These are phyloP conservation scores for Backusella circina DNA, from an alignment of 192 early-diverging fungal genomes.

Conservation along the genomic window DNA sequence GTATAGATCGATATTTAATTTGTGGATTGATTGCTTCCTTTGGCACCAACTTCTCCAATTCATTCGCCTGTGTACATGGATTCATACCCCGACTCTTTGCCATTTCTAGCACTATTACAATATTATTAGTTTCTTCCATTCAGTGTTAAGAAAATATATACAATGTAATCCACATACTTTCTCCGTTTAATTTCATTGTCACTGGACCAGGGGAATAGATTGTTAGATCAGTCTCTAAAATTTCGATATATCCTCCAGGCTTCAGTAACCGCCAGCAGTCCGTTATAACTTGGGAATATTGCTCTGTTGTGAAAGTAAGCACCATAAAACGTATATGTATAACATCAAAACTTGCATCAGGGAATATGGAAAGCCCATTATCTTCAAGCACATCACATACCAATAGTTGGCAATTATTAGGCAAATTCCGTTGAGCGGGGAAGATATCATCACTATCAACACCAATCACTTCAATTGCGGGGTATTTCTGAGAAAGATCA, in stretches of 20 bases:
- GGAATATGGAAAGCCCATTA: slow-evolving; percentile 17
- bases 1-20: slow-evolving; percentile 30
- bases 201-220: slow-evolving; percentile 25
- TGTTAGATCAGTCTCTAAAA: slow-evolving; percentile 31
- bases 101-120: slow-evolving; percentile 10
- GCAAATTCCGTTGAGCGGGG: slow-evolving; percentile 18
- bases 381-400: slow-evolving; percentile 16
- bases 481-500: slow-evolving; percentile 26
- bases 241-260: slow-evolving; percentile 28
- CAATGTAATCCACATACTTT: slow-evolving; percentile 8
- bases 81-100: slow-evolving; percentile 12
- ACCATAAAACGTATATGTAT: slow-evolving; percentile 31
- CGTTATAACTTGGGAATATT: slow-evolving; percentile 25
- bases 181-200: slow-evolving; percentile 18
- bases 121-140: neutral
- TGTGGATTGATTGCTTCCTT: slow-evolving; percentile 2
- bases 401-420: slow-evolving; percentile 27
- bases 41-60: slow-evolving; percentile 16
- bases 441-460: slow-evolving; percentile 26
- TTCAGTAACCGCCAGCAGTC: slow-evolving; percentile 30
- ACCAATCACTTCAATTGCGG: slow-evolving; percentile 26
- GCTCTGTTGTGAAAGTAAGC: slow-evolving; percentile 23
- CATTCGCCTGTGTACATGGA: slow-evolving; percentile 9
- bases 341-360: slow-evolving; percentile 31
- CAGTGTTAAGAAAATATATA: neutral